Percentiles rank a stretch among this genome's conserved stretches.
Evolutionary conservation across 371 early-diverging fungal genomes (phyloP).

Genomic region (Mucor irregularis): DNA sequence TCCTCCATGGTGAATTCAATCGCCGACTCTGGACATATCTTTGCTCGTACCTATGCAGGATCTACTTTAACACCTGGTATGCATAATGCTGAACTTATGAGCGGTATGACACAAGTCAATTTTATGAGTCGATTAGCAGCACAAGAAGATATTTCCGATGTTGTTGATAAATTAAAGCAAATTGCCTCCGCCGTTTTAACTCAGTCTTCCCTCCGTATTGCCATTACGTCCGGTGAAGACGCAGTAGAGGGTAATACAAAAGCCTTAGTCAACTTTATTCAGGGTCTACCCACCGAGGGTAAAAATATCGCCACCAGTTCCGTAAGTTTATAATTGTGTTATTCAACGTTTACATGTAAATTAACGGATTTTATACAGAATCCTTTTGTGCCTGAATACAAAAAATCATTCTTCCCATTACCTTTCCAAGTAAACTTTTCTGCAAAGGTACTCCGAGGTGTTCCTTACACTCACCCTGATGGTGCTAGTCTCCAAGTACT

Average conservation of each 20-base stretch:
- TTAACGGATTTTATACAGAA: conserved; percentile 10
- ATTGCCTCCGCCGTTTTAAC: conserved; percentile 57
- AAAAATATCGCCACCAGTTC: conserved; percentile 11
- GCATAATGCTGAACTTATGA: conserved; percentile 59
- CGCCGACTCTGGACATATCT: conserved; percentile 84
- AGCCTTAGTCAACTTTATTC: conserved; percentile 52
- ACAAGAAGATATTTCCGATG: conserved; percentile 59
- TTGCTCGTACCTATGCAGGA: conserved; percentile 76
- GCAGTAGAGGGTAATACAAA: conserved; percentile 61
- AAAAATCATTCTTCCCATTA: conserved; percentile 62
- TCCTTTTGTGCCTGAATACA: conserved; percentile 38
- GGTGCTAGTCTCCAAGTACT: conserved; percentile 77
- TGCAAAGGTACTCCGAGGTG: conserved; percentile 70
- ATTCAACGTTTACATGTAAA: background rate
- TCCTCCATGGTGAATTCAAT: conserved; percentile 76
- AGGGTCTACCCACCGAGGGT: conserved; percentile 42
- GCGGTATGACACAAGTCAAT: conserved; percentile 80
- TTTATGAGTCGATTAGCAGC: conserved; percentile 75
- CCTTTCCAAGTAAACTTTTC: conserved; percentile 90
- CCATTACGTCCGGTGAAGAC: conserved; percentile 68
- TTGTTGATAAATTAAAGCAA: conserved; percentile 62
- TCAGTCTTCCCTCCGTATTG: conserved; percentile 64
- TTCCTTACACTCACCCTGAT: conserved; percentile 85
- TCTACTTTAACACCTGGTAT: conserved; percentile 66
- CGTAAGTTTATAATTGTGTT: conserved; percentile 16